These are phyloP conservation scores for Tylopilus orsonianus DNA, from an alignment of 1,284 basidiomycete genomes.

Conservation along the genomic window DNA sequence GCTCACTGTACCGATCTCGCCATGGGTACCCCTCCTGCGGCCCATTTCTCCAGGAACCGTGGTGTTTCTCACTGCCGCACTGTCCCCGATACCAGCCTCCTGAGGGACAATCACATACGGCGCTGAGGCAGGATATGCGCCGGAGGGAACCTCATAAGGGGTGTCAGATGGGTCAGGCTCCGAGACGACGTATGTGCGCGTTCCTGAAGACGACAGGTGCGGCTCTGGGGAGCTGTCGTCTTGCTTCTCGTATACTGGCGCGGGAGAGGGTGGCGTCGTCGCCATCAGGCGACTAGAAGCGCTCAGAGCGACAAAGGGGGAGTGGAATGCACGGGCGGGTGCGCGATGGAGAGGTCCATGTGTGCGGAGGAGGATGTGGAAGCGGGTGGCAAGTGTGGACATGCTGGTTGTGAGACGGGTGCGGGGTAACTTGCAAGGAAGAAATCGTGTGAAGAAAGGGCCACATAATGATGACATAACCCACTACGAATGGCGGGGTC, in stretches of 20 bases:
- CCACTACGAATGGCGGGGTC: not conserved
- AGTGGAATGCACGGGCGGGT: conserved; percentile 50
- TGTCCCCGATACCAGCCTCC: conserved; percentile 45
- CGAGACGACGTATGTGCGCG: conserved; percentile 65
- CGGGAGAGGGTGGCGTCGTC: conserved; percentile 24
- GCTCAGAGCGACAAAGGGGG: conserved; percentile 55
- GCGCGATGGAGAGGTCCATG: not conserved
- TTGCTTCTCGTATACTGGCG: conserved; percentile 55
- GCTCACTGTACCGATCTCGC: conserved; percentile 37
- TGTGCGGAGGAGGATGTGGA: conserved; percentile 7
- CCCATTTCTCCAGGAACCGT: conserved; percentile 47
- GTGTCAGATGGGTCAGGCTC: conserved; percentile 58
- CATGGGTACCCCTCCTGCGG: conserved; percentile 40
- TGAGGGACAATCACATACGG: conserved; percentile 46
- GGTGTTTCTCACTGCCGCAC: conserved; percentile 43
- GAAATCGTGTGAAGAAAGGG: conserved; percentile 23
- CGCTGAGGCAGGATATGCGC: conserved; percentile 61
- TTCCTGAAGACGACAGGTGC: conserved; percentile 40
- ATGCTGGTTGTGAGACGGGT: conserved; percentile 16
- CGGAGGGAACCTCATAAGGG: conserved; percentile 63
- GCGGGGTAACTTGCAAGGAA: conserved; percentile 7
- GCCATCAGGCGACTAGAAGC: conserved; percentile 37
- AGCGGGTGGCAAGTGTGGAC: conserved; percentile 9
- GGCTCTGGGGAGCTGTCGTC: conserved; percentile 51
- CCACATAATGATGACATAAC: conserved; percentile 31